phyloP scores from a whole-genome alignment of 352 stramenopile species.

The Phytophthora cryptogea region DNA sequence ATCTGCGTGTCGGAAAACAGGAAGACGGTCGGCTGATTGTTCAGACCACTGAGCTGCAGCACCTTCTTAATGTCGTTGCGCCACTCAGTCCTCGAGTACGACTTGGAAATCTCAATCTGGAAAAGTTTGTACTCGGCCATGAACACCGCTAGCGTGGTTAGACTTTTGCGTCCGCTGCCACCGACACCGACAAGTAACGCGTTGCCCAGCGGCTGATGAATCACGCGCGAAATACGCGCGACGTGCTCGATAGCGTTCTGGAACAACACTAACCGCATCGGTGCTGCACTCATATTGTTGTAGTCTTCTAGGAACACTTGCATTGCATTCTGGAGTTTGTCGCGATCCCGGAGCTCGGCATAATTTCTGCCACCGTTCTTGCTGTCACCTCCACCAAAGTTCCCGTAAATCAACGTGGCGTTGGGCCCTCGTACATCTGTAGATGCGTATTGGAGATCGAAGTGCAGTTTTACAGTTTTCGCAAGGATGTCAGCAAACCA shows the following conservation, averaged over 20 bases:
- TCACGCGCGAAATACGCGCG: constrained; percentile 91
- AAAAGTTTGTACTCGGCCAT: constrained; percentile 96
- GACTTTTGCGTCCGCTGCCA: constrained; percentile 91
- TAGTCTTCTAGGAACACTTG: constrained; percentile 94
- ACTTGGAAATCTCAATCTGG: constrained; percentile 96
- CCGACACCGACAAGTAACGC: constrained; percentile 93
- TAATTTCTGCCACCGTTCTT: constrained; percentile 82
- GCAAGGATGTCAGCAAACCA: constrained; percentile 86
- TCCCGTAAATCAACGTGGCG: constrained; percentile 85
- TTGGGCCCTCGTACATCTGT: constrained; percentile 64
- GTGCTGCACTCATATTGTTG: constrained; percentile 94
- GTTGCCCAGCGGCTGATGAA: constrained; percentile 94
- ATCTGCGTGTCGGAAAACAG: constrained; percentile 95
- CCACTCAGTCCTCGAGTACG: constrained; percentile 93
- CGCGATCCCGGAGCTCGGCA: constrained; percentile 86
- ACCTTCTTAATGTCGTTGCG: constrained; percentile 93
- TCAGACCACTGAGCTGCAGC: constrained; percentile 74
- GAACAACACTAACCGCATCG: constrained; percentile 95
- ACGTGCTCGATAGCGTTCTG: constrained; percentile 96
- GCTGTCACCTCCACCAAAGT: constrained; percentile 77
- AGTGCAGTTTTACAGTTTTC: constrained; percentile 76
- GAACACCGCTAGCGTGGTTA: constrained; percentile 93
- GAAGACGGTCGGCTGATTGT: constrained; percentile 91
- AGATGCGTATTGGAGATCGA: constrained; percentile 75
- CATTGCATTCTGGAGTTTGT: constrained; percentile 85